Evolutionary conservation across 2,329 filamentous ascomycete genomes (phyloP).

Genomic region (Diaporthe citriasiana): DNA sequence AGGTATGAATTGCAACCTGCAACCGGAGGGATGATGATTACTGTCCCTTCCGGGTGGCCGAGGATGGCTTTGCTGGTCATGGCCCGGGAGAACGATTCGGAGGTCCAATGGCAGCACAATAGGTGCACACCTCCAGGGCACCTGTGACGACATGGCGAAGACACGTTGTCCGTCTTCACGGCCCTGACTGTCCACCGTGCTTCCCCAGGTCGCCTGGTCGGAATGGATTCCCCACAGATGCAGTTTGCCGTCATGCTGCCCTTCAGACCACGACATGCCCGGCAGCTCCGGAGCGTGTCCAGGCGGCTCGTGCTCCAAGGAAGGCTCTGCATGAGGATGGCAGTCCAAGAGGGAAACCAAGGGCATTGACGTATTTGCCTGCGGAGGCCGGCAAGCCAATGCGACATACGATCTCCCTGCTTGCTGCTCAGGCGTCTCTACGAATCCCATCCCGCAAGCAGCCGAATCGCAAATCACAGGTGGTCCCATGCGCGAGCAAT

Average conservation of each 20-base stretch:
- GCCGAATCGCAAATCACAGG: background rate
- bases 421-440: background rate
- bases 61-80: background rate
- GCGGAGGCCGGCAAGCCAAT: background rate
- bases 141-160: slow-evolving; percentile 31
- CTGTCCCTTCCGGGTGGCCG: background rate
- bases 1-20: background rate
- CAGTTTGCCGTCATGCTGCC: slow-evolving; percentile 30
- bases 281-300: background rate
- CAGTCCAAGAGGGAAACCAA: slow-evolving; percentile 5
- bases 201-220: slow-evolving; percentile 8
- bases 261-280: slow-evolving; percentile 24
- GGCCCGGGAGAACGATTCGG: slow-evolving; percentile 29
- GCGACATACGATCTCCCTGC: background rate
- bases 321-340: background rate
- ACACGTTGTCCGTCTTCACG: slow-evolving; percentile 19
- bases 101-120: slow-evolving; percentile 35
- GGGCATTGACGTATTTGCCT: background rate
- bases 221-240: background rate
- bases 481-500: background rate
- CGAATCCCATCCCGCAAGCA: background rate
- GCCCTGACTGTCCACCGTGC: slow-evolving; percentile 7
- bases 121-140: slow-evolving; percentile 25
- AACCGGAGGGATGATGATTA: slow-evolving; percentile 12
- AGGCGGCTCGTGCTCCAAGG: background rate